phyloP scores from a whole-genome alignment of 2,329 filamentous ascomycete species.

The Helotiales sp. region DNA sequence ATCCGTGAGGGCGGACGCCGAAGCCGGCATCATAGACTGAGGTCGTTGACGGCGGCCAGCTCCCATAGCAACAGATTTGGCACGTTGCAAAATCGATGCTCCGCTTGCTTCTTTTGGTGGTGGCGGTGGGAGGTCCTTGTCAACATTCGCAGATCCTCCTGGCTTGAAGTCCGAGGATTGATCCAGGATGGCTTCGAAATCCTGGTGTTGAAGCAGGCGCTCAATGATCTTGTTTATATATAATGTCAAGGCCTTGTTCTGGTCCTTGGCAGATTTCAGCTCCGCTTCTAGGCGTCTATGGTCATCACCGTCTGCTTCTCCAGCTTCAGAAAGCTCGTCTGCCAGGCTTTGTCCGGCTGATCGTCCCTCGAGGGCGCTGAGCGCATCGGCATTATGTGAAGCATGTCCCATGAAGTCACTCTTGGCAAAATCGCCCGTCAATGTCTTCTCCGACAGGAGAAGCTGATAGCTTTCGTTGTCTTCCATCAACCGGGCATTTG shows the following conservation, averaged over 20 bases:
- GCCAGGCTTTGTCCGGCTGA: slow-evolving; percentile 65
- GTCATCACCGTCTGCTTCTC: slow-evolving; percentile 60
- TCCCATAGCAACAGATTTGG: slow-evolving; percentile 59
- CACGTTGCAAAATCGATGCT: slow-evolving; percentile 57
- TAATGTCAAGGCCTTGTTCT: slow-evolving; percentile 94
- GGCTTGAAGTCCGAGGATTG: slow-evolving; percentile 66
- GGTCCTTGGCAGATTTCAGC: slow-evolving; percentile 77
- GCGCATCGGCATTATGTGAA: slow-evolving; percentile 61
- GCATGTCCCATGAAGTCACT: slow-evolving; percentile 72
- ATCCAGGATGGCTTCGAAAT: slow-evolving; percentile 91
- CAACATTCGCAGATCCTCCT: slow-evolving; percentile 39
- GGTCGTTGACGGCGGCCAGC: slow-evolving; percentile 48
- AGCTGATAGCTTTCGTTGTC: slow-evolving; percentile 99
- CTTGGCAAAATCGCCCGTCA: slow-evolving; percentile 89
- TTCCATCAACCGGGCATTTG: slow-evolving; percentile 94
- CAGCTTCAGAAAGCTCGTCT: slow-evolving; percentile 79
- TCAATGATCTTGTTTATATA: slow-evolving; percentile 99
- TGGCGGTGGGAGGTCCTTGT: slow-evolving; percentile 83
- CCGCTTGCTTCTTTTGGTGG: slow-evolving; percentile 48
- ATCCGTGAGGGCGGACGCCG: slow-evolving; percentile 53
- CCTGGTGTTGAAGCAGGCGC: slow-evolving; percentile 87
- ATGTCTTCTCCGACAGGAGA: slow-evolving; percentile 88
- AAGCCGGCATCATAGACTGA: slow-evolving; percentile 54
- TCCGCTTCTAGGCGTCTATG: slow-evolving; percentile 75
- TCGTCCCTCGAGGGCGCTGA: slow-evolving; percentile 63